Evolutionary conservation across 805 yeast species (phyloP).

Genomic region (Kazachstania psychrophila): DNA sequence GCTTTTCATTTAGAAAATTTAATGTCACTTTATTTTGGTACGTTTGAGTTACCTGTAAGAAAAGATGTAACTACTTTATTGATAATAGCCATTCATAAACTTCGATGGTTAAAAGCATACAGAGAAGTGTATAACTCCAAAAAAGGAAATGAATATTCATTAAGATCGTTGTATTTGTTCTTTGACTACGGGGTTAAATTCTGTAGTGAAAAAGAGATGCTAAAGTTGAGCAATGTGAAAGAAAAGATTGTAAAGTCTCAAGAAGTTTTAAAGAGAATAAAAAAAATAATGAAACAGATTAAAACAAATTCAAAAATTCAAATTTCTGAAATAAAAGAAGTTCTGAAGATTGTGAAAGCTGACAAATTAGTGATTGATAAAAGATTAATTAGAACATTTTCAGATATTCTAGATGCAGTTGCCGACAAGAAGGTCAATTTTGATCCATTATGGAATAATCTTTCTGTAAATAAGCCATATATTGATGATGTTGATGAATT

Average conservation of each 20-base stretch:
- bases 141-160: slow-evolving; percentile 5
- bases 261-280: slow-evolving; percentile 7
- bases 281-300: slow-evolving; percentile 10
- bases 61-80: slow-evolving; percentile 8
- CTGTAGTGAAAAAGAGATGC: slow-evolving; percentile 12
- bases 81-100: slow-evolving; percentile 10
- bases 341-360: slow-evolving; percentile 4
- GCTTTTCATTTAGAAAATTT: slow-evolving; percentile 14
- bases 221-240: slow-evolving; percentile 15
- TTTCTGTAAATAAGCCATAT: slow-evolving; percentile 10
- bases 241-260: slow-evolving; percentile 14
- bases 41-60: slow-evolving; percentile 11
- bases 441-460: slow-evolving; percentile 9
- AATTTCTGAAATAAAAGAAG: slow-evolving; percentile 7
- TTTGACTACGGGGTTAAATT: slow-evolving; percentile 16
- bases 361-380: slow-evolving; percentile 19
- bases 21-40: slow-evolving; percentile 2
- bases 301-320: slow-evolving; percentile 8
- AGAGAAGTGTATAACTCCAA: slow-evolving; percentile 7
- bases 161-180: slow-evolving; percentile 9
- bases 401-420: slow-evolving; percentile 9
- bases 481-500: slow-evolving; percentile 6
- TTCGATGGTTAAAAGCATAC: slow-evolving; percentile 19
- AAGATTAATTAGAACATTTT: slow-evolving; percentile 9
- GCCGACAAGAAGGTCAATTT: slow-evolving; percentile 8